Evolutionary conservation across 177 flowering plant species (phyloP).

Genomic region (Vitis hybrid): DNA sequence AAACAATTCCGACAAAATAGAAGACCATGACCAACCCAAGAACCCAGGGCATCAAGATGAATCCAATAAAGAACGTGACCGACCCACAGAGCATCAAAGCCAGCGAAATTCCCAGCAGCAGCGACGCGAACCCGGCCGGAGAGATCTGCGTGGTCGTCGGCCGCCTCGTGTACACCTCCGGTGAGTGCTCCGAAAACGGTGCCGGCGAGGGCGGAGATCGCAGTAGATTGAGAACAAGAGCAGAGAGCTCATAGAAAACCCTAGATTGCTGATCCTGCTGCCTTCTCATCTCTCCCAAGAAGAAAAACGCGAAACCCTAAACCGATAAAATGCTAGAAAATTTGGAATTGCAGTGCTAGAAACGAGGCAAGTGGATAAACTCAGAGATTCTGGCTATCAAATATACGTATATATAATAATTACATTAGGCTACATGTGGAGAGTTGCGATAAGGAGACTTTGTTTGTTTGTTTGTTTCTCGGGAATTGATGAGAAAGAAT

Average conservation of each 20-base stretch:
- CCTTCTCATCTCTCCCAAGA: conserved; percentile 33
- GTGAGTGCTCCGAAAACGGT: conserved; percentile 27
- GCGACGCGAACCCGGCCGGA: conserved; percentile 79
- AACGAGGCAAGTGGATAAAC: conserved; percentile 50
- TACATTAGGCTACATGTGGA: conserved; percentile 10
- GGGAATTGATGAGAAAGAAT: conserved; percentile 5
- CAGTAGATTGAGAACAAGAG: conserved; percentile 56
- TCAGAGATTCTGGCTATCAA: conserved; percentile 14
- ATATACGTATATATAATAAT: conserved; percentile 1
- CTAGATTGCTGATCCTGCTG: conserved; percentile 62
- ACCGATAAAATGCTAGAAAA: not conserved
- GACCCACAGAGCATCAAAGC: conserved; percentile 96
- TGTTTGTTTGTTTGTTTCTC: conserved; percentile 27
- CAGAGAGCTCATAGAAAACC: conserved; percentile 67
- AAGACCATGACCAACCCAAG: conserved; percentile 73
- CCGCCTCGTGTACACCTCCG: conserved; percentile 11
- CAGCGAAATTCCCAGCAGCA: conserved; percentile 77
- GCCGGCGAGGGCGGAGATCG: conserved; percentile 52
- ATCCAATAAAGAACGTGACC: conserved; percentile 87
- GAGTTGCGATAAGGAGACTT: conserved; percentile 10
- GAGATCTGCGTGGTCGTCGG: conserved; percentile 43
- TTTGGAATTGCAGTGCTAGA: conserved; percentile 6
- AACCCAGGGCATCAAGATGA: conserved; percentile 97
- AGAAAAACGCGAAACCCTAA: not conserved
- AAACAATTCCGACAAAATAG: conserved; percentile 70